Percentiles rank a stretch among this genome's conserved stretches.
Evolutionary conservation across 805 yeast species (phyloP).

Genomic region (Candida yuanshanica): DNA sequence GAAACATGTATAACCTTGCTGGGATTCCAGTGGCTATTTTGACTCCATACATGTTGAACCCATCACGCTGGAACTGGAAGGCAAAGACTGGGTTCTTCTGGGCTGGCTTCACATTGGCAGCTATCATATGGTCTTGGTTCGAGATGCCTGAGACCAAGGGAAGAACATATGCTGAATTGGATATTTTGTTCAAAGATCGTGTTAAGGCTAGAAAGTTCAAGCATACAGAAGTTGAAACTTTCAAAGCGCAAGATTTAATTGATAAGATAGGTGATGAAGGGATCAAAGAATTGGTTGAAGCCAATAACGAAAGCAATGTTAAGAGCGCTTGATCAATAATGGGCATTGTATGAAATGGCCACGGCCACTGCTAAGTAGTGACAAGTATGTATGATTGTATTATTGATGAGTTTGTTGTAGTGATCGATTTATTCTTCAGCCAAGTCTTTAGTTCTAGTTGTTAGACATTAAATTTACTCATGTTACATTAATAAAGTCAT

Average conservation of each 20-base stretch:
- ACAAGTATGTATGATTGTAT: too few relatives aligned
- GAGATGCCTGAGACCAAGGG: constrained; percentile 52
- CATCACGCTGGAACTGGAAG: constrained; percentile 37
- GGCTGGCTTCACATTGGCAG: constrained; percentile 31
- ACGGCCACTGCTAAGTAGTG: too few relatives aligned
- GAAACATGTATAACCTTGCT: constrained; percentile 27
- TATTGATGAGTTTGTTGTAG: too few relatives aligned
- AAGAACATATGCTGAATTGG: constrained; percentile 53
- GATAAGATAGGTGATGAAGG: constrained; percentile 15
- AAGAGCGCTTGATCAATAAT: too few relatives aligned
- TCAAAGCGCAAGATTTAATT: constrained; percentile 17
- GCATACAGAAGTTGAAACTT: constrained; percentile 15
- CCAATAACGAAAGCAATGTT: background rate
- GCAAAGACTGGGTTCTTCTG: constrained; percentile 41
- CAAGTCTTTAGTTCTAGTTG: too few relatives aligned
- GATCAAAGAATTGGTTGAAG: constrained; percentile 12
- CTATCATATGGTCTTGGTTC: constrained; percentile 39
- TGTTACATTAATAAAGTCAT: too few relatives aligned
- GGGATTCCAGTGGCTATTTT: constrained; percentile 31
- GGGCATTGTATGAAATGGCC: too few relatives aligned
- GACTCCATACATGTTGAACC: constrained; percentile 43
- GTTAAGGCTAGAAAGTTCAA: constrained; percentile 29
- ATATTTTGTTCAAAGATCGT: constrained; percentile 36
- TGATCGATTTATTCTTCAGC: too few relatives aligned
- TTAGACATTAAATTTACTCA: too few relatives aligned